phyloP scores from a whole-genome alignment of 2,329 filamentous ascomycete species.

The Arthrobotrys pseudoclavata region DNA sequence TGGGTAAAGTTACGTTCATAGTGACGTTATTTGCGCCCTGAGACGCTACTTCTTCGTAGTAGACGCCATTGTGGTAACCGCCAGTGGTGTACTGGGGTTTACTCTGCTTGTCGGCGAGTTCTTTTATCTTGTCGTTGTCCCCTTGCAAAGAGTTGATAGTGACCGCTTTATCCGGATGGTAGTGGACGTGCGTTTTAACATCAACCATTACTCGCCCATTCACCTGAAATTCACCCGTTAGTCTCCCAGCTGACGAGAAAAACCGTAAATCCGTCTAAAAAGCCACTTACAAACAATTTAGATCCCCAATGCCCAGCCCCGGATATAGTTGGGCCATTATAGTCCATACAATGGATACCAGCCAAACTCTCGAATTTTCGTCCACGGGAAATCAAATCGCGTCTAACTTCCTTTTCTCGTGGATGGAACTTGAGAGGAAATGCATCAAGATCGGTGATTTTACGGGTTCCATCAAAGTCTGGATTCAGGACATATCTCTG shows the following conservation, averaged over 20 bases:
- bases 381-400: conserved; percentile 67
- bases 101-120: not conserved
- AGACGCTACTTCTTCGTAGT: conserved; percentile 45
- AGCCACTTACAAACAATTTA: conserved; percentile 51
- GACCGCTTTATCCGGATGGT: conserved; percentile 47
- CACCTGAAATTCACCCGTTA: conserved; percentile 61
- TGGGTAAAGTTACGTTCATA: conserved; percentile 62
- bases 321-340: conserved; percentile 64
- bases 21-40: conserved; percentile 47
- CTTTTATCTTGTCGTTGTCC: conserved; percentile 41
- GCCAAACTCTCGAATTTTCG: conserved; percentile 68
- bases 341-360: conserved; percentile 70
- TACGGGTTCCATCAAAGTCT: conserved; percentile 68
- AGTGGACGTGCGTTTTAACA: conserved; percentile 65
- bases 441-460: conserved; percentile 68
- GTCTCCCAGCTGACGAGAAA: conserved; percentile 59
- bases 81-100: conserved; percentile 27
- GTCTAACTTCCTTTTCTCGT: conserved; percentile 65
- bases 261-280: not conserved
- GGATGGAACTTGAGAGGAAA: conserved; percentile 69
- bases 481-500: conserved; percentile 66
- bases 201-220: conserved; percentile 66
- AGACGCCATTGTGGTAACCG: conserved; percentile 51
- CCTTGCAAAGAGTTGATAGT: conserved; percentile 32
- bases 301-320: conserved; percentile 57